Conservation (phyloP, 75 land plant species). For the Pinus albicaulis region DNA sequence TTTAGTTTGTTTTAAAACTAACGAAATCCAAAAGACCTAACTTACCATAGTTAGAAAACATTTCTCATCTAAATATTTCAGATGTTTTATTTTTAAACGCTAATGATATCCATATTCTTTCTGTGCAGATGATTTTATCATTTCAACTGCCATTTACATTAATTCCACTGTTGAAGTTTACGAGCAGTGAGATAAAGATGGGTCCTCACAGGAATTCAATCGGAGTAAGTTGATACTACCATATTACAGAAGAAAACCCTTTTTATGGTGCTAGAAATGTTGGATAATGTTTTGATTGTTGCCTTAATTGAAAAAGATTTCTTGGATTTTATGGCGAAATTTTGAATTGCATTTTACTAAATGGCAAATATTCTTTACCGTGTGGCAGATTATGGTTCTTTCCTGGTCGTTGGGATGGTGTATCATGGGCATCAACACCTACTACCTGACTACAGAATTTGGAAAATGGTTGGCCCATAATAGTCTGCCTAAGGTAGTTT, state of each 20-base stretch:
- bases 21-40: no score
- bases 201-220: slow-evolving; percentile 31
- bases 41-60: no score
- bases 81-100: no score
- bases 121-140: slow-evolving; percentile 54
- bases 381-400: slow-evolving; percentile 12
- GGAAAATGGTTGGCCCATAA: slow-evolving; percentile 10
- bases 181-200: slow-evolving; percentile 44
- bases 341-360: no score
- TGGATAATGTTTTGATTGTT: no score
- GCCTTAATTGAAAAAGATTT: no score
- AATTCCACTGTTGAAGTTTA: slow-evolving; percentile 48
- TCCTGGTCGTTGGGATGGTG: slow-evolving; percentile 8
- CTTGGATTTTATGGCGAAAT: no score
- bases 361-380: not conserved
- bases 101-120: no score
- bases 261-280: no score
- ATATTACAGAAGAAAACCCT: no score
- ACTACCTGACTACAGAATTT: slow-evolving; percentile 10
- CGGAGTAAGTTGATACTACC: not conserved
- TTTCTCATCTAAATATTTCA: no score
- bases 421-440: slow-evolving; percentile 12
- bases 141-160: slow-evolving; percentile 45
- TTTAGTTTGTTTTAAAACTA: no score
- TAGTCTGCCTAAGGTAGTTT: slow-evolving; percentile 11